Evolutionary conservation across 768 basidiomycete genomes (phyloP), one percentile per base, ranked within the genome.

Genomic region (Suillus paluster): DNA sequence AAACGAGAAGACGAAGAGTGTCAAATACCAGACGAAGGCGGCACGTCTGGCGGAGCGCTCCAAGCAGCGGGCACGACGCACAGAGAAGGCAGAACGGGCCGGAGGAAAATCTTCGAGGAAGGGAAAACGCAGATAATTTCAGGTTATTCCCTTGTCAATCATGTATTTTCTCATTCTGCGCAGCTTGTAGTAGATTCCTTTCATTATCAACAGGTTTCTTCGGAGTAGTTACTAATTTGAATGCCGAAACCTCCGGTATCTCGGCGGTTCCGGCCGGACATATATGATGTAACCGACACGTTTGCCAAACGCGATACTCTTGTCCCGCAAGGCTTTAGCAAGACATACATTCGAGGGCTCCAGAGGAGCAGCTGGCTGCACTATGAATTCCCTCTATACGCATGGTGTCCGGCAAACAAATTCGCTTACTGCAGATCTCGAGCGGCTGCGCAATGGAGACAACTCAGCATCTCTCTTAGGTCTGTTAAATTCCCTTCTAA

Each of bases 301-400:
- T 58, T 58, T 55, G n/a, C 38, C 19, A 23, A 42, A 44, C 53
- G n/a, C 42, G n/a, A n/a, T n/a, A 38, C 49, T 30, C 6, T 38
- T 46, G 33, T 54, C 39, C 17, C 36, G 4, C 5, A 54, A 34
- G n/a, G 41, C 30, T 41, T 55, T 58, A 4, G 45, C 34, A 34
- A 39, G 7, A 36, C 54, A 44, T 52, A 17, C 23, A 39, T 64
- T 25, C 36, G 53, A 54, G 53, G 38, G n/a, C 42, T 27, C 38
- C 36, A 39, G 34, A 39, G 27, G 44, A 38, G 64, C 67, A 64
- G 71, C 59, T 33, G 59, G 48, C 49, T 56, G 64, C n/a, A 61
- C 73, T 42, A 98, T 98, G 96, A 97, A 98, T 77, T 95, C 94
- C 39, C 83, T 98, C 17, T 98, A 97, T 78, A 95, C 94, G 0